A percentile compares a stretch with the other conserved stretches of the same genome.
Conservation (phyloP, 1,284 basidiomycete genomes). For the Tausonia pullulans region DNA sequence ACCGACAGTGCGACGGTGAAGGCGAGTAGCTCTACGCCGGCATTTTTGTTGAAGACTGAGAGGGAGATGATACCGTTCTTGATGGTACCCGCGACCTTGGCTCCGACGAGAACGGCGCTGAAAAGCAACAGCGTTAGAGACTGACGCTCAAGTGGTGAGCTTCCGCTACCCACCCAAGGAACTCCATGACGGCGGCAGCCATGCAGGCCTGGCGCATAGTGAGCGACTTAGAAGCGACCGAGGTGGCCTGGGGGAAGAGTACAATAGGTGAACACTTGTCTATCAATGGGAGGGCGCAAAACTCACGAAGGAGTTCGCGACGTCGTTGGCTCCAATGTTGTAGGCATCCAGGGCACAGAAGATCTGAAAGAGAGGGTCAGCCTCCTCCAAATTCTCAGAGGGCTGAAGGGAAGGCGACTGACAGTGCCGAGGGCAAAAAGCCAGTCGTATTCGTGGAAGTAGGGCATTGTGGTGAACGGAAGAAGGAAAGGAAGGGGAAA, state of each 20-base stretch:
- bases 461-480: too few relatives aligned
- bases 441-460: constrained; percentile 27
- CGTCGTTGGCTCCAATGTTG: constrained; percentile 39
- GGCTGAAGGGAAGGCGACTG: too few relatives aligned
- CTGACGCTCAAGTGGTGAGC: too few relatives aligned
- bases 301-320: constrained; percentile 20
- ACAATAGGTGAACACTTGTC: constrained; percentile 22
- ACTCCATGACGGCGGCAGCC: constrained; percentile 37
- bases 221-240: constrained; percentile 38
- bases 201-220: constrained; percentile 37
- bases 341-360: constrained; percentile 38
- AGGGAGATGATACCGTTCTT: constrained; percentile 32
- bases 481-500: too few relatives aligned
- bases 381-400: too few relatives aligned
- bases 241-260: constrained; percentile 40
- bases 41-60: constrained; percentile 34
- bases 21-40: constrained; percentile 38
- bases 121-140: too few relatives aligned
- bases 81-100: constrained; percentile 28
- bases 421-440: constrained; percentile 34
- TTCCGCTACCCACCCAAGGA: constrained; percentile 24
- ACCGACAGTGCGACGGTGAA: constrained; percentile 30
- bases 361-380: constrained; percentile 39
- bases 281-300: background rate
- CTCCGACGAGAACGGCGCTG: constrained; percentile 25